Evolutionary conservation across 2,329 filamentous ascomycete genomes (phyloP).

Genomic region (Camillea tinctor): DNA sequence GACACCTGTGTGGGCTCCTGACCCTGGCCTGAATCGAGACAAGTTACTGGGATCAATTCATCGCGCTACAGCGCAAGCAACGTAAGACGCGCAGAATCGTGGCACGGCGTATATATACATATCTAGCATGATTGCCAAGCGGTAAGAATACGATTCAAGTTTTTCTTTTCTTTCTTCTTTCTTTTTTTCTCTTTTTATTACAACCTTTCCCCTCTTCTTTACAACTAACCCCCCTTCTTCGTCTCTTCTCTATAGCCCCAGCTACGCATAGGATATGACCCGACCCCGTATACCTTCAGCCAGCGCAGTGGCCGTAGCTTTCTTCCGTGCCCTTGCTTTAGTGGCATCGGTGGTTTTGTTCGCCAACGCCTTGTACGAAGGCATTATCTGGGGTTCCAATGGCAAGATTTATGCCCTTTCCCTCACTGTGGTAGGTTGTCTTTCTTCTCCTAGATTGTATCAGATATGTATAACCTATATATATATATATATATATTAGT

Average conservation of each 20-base stretch:
- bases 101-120: no score
- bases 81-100: no score
- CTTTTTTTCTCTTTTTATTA: no score
- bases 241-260: not conserved
- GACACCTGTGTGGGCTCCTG: not conserved
- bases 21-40: not conserved
- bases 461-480: no score
- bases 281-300: constrained; percentile 16
- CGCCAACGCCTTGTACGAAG: constrained; percentile 21
- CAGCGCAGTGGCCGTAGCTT: constrained; percentile 11
- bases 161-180: not conserved
- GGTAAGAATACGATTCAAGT: not conserved
- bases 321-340: constrained; percentile 20
- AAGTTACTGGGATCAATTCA: not conserved
- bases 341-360: constrained; percentile 20
- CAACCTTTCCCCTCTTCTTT: not conserved
- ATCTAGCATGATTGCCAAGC: not conserved
- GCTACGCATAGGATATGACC: constrained; percentile 8
- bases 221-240: not conserved
- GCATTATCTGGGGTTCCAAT: constrained; percentile 15
- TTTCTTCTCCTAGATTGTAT: no score
- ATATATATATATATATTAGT: no score
- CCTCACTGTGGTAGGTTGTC: constrained; percentile 13
- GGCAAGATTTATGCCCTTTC: constrained; percentile 21
- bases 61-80: not conserved